Conservation (phyloP, 441 rosid species). For the Corymbia calophylla region DNA sequence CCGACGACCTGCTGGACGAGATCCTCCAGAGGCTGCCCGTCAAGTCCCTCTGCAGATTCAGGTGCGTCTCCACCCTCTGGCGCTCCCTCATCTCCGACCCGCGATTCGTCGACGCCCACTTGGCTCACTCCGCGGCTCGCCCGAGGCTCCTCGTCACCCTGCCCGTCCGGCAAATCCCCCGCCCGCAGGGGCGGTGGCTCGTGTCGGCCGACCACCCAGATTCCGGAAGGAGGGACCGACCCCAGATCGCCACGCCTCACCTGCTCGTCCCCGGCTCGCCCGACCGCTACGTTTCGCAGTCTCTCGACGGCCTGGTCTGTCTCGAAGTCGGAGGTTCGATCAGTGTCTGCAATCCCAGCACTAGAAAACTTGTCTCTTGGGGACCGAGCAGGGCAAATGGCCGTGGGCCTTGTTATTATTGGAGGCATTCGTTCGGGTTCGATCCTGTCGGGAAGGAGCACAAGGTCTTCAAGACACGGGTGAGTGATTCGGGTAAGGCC, state of each 20-base stretch:
- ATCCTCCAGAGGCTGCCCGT: not conserved
- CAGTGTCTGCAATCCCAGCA: not conserved
- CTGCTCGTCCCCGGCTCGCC: not conserved
- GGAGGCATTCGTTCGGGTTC: not conserved
- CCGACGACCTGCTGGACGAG: not conserved
- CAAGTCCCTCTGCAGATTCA: not conserved
- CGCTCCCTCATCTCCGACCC: not conserved
- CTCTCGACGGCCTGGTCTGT: not conserved
- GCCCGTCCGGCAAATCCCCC: not conserved
- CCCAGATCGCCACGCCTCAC: not conserved
- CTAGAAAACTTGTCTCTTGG: not conserved
- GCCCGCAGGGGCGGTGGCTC: not conserved
- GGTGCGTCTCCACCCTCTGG: not conserved
- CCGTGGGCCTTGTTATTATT: not conserved
- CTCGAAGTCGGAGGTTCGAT: not conserved
- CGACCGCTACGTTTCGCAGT: not conserved
- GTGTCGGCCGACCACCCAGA: not conserved
- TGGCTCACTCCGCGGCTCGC: not conserved
- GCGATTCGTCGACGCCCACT: not conserved
- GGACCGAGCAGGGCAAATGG: not conserved
- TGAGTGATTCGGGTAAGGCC: not conserved
- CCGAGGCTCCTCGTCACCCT: not conserved
- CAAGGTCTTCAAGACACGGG: not conserved
- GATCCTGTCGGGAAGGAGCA: not conserved
- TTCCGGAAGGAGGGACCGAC: not conserved